Conservation (phyloP, 805 yeast species). For the Pichia scutulata region DNA sequence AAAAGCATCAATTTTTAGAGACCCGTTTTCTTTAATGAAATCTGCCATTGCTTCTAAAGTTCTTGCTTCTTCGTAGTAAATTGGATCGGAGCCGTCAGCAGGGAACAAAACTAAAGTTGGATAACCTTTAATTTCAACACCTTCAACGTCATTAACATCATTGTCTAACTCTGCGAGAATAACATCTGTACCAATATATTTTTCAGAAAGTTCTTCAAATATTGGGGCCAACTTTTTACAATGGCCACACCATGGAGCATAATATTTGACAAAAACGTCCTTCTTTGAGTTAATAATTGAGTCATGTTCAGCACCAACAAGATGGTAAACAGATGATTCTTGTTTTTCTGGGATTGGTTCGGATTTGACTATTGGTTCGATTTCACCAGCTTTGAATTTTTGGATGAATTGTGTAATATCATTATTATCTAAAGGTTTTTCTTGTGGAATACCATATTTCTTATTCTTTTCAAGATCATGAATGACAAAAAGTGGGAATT, state of each 20-base stretch:
- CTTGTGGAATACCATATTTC: constrained; percentile 75
- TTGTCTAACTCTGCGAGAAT: constrained; percentile 84
- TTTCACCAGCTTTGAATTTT: constrained; percentile 54
- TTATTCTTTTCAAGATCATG: constrained; percentile 62
- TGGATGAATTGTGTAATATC: constrained; percentile 56
- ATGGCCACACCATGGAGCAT: constrained; percentile 98
- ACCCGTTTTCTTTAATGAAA: constrained; percentile 66
- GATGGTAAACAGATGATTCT: constrained; percentile 55
- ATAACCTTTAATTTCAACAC: constrained; percentile 75
- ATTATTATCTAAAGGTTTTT: constrained; percentile 38
- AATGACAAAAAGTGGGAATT: constrained; percentile 85
- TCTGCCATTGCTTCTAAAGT: constrained; percentile 59
- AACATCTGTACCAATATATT: constrained; percentile 52
- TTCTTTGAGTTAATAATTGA: constrained; percentile 52
- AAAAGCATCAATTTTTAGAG: constrained; percentile 51
- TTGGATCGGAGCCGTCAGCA: constrained; percentile 64
- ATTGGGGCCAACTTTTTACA: constrained; percentile 86
- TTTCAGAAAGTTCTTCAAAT: constrained; percentile 77
- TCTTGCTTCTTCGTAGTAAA: constrained; percentile 64
- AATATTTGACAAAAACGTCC: constrained; percentile 82
- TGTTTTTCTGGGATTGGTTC: constrained; percentile 82
- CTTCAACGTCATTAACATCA: constrained; percentile 74
- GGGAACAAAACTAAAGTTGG: constrained; percentile 91
- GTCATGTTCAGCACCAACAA: constrained; percentile 82
- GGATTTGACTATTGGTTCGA: constrained; percentile 70